A percentile compares a stretch with the other conserved stretches of the same genome.
Conservation (phyloP, 306 rosid genomes). For the Quercus glauca region DNA sequence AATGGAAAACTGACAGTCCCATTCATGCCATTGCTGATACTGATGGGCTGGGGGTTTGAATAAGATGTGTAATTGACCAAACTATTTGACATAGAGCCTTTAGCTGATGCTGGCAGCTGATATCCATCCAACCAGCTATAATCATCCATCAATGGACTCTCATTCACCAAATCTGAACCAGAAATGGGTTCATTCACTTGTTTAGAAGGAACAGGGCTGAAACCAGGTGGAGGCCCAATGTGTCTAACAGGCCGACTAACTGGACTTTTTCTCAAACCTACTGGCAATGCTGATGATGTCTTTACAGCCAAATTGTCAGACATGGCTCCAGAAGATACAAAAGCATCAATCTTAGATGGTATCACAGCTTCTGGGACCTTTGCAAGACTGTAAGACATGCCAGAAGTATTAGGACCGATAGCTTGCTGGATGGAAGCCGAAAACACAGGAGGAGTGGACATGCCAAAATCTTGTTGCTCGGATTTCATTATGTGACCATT, state of each 20-base stretch:
- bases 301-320: constrained; percentile 32
- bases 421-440: constrained; percentile 56
- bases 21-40: constrained; percentile 45
- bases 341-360: constrained; percentile 43
- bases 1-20: constrained; percentile 69
- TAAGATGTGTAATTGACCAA: constrained; percentile 38
- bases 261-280: constrained; percentile 51
- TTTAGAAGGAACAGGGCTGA: constrained; percentile 58
- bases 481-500: constrained; percentile 62
- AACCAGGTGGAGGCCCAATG: constrained; percentile 97
- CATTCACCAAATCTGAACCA: constrained; percentile 44
- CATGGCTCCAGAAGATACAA: constrained; percentile 39
- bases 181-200: constrained; percentile 43
- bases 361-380: constrained; percentile 43
- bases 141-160: constrained; percentile 71
- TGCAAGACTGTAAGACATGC: constrained; percentile 36
- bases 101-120: constrained; percentile 65
- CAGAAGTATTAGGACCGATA: constrained; percentile 26
- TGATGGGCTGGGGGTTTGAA: constrained; percentile 39
- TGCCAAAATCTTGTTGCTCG: constrained; percentile 37
- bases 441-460: constrained; percentile 28
- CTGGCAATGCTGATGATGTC: constrained; percentile 36
- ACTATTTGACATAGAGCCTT: constrained; percentile 40
- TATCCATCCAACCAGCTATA: constrained; percentile 99
- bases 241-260: constrained; percentile 86